Conservation (phyloP, 2,329 filamentous ascomycete species). For the Beauveria brongniartii region DNA sequence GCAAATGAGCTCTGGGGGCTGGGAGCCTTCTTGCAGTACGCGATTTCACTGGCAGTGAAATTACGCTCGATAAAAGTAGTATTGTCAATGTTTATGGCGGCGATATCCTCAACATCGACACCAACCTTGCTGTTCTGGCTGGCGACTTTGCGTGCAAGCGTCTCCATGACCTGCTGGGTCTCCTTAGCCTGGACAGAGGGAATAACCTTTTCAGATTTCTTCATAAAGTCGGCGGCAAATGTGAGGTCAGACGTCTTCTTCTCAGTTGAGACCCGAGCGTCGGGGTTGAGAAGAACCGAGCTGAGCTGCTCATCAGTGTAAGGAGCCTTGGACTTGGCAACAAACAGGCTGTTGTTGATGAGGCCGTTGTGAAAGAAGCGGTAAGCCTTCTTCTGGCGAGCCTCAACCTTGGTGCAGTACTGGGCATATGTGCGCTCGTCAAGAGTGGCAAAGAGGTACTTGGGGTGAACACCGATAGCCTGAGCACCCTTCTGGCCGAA, state of each 20-base stretch:
- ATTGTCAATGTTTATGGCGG: conserved; percentile 84
- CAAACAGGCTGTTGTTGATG: conserved; percentile 96
- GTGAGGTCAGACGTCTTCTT: conserved; percentile 77
- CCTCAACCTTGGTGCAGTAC: conserved; percentile 83
- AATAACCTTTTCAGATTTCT: conserved; percentile 50
- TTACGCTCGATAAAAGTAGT: conserved; percentile 92
- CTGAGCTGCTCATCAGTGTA: conserved; percentile 84
- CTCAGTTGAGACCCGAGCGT: conserved; percentile 75
- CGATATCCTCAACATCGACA: conserved; percentile 86
- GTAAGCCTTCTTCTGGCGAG: conserved; percentile 97
- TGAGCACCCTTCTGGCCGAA: conserved; percentile 99
- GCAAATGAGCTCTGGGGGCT: conserved; percentile 86
- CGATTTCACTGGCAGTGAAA: conserved; percentile 77
- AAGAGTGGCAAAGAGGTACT: conserved; percentile 90
- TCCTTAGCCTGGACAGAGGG: conserved; percentile 45
- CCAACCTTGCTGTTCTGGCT: conserved; percentile 67
- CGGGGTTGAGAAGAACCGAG: conserved; percentile 87
- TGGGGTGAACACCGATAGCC: conserved; percentile 92
- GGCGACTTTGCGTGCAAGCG: conserved; percentile 56
- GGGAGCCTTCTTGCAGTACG: conserved; percentile 75
- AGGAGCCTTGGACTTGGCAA: conserved; percentile 85
- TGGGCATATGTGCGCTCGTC: conserved; percentile 73
- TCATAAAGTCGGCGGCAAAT: conserved; percentile 63
- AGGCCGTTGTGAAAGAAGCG: conserved; percentile 97
- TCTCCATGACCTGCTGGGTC: conserved; percentile 69